Base-by-base conservation (phyloP, 192 early-diverging fungal genomes). In the Rhizoclosmatium sp. region DNA sequence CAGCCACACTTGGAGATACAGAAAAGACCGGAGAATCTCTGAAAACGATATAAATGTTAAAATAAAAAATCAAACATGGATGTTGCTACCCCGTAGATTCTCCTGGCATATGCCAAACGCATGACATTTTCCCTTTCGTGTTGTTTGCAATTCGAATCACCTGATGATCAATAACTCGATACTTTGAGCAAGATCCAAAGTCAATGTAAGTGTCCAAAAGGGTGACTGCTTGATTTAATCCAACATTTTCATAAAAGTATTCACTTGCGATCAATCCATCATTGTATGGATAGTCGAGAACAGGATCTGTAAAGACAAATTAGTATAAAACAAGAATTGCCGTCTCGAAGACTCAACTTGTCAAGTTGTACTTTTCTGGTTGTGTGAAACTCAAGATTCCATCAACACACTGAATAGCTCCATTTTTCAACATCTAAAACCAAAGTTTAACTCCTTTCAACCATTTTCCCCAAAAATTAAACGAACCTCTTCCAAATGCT, bases 401-500 rank as follows among this genome's bases (percentile, higher is more conserved):
- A 42, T 85, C 64, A 3, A 79, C 65, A 67, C 85, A 82, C 10
- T 54, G 46, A 65, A 88, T 69, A 4, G 66, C 78, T 2, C 81
- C 81, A 46, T 45, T 76, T 78, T 88, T 88, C 47, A 88, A 59
- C 82, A 85, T 87, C 82, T 86, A 23, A 21, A 66, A 31, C 31
- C 31, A 31, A 31, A 31, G 31, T 31, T 31, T 31, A 0, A 31
- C 31, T 31, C 14, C 14, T n/a, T 75, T 72, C 16, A 21, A 12
- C 21, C 56, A 61, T 65, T n/a, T n/a, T n/a, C n/a, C n/a, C n/a
- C n/a, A n/a, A n/a, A n/a, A n/a, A n/a, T n/a, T n/a, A n/a, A n/a
- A 68, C 65, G 4, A 62, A 87, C 86, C 80, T 90, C 89, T 78
- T 90, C 89, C 74, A 90, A 48, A 65, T 90, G 87, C 76, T 90